Evolutionary conservation across 768 basidiomycete species (phyloP).

Genomic region (Xanthoconium purpureum): DNA sequence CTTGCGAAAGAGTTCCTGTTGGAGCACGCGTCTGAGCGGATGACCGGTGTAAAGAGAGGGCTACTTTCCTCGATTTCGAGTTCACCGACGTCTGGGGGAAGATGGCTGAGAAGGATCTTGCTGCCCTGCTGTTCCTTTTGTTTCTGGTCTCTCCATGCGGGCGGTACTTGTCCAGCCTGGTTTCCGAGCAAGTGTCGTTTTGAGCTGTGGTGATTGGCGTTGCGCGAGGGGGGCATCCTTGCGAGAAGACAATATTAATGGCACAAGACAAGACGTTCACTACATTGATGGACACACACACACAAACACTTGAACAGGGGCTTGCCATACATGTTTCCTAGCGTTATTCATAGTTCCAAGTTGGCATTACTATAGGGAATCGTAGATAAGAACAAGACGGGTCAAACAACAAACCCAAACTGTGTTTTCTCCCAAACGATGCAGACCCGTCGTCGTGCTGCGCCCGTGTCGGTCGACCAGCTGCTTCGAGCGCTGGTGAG

Average conservation of each 20-base stretch:
- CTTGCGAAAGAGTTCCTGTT: slow-evolving; percentile 72
- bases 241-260: too few relatives aligned
- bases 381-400: too few relatives aligned
- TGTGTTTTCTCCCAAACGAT: too few relatives aligned
- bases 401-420: too few relatives aligned
- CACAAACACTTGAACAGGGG: slow-evolving; percentile 8
- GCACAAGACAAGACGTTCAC: too few relatives aligned
- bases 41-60: neutral
- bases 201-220: slow-evolving; percentile 47
- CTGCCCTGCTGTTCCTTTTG: slow-evolving; percentile 45
- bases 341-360: too few relatives aligned
- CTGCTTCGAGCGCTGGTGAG: too few relatives aligned
- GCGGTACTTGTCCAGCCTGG: slow-evolving; percentile 50
- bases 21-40: slow-evolving; percentile 5
- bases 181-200: slow-evolving; percentile 61
- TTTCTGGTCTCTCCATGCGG: slow-evolving; percentile 56
- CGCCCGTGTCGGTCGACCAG: too few relatives aligned
- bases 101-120: slow-evolving; percentile 62
- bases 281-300: neutral
- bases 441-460: too few relatives aligned
- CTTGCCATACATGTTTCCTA: too few relatives aligned
- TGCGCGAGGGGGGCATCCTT: slow-evolving; percentile 13
- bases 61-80: slow-evolving; percentile 61
- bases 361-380: too few relatives aligned
- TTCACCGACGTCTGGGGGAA: slow-evolving; percentile 68